Base-by-base conservation (phyloP, 257 asterid species). In the Rauvolfia tetraphylla region DNA sequence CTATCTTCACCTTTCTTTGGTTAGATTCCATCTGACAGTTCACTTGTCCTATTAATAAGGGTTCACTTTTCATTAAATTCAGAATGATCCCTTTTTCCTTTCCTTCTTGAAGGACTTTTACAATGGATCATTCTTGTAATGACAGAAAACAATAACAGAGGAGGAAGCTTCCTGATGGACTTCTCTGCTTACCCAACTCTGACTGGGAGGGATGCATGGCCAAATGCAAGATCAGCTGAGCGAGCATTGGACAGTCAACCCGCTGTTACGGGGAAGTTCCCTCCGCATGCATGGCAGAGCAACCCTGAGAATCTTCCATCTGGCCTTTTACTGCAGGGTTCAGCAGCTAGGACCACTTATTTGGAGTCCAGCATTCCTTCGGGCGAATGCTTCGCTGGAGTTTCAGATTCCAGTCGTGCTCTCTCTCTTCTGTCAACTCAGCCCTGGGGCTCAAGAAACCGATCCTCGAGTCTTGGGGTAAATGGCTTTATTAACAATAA, bases 361-460 rank as follows among this genome's bases (percentile, higher is more conserved):
- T 61, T 79, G 5, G 78, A 78, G 69, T 82, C 88, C 23, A 83
- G 84, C 73, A 85, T 77, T 77, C 82, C 93, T 78, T 75, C 90
- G 1, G 89, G 83, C 51, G 86, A 89, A 75, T 79, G 89, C 77
- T 88, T 73, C 76, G 54, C 59, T n/a, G 89, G 88, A 68, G 88
- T 78, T 78, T 81, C 91, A 0, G 89, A 83, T 81, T 88, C 94
- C 84, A 78, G 74, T 79, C 80, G 84, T 84, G 98, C 97, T 94
- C 98, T 88, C 98, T 94, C 97, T 94, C 98, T 94, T 92, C 97
- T 90, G 97, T 94, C 98, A 94, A 94, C 83, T 74, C 93, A 89
- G 68, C 87, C 94, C 56, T 93, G 96, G 96, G 84, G 76, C 85
- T 83, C 93, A 48, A 86, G 91, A 81, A 75, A 75, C 89, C 92